phyloP scores from a whole-genome alignment of 768 basidiomycete genomes.

The Trametes cinnabarina region DNA sequence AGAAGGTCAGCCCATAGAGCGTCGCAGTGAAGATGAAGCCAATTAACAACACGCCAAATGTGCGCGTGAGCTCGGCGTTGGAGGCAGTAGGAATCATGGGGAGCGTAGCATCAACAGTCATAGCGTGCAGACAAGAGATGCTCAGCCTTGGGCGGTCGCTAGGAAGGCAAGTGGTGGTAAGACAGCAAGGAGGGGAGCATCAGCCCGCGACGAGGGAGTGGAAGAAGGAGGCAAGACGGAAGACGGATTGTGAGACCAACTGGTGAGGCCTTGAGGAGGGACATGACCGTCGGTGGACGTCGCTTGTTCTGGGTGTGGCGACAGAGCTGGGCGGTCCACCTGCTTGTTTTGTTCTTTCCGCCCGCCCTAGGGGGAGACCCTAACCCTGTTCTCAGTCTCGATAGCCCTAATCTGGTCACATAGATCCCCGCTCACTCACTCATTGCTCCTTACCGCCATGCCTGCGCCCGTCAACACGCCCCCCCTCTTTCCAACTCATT shows the following conservation, averaged over 20 bases:
- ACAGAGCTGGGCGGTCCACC: neutral
- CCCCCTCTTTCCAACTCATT: constrained; percentile 51
- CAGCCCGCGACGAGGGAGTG: neutral
- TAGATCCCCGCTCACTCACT: constrained; percentile 20
- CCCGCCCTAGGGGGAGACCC: neutral
- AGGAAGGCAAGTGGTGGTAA: neutral
- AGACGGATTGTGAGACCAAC: no score
- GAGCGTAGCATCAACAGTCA: neutral
- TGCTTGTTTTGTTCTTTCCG: constrained; percentile 1
- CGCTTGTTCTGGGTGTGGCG: neutral
- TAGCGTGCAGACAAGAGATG: neutral
- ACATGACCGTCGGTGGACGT: neutral
- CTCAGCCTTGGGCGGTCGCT: neutral
- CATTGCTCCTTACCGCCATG: constrained; percentile 19
- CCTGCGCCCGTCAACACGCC: constrained; percentile 29
- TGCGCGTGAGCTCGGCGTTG: constrained; percentile 17
- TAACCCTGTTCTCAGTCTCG: neutral
- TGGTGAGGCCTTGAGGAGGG: neutral
- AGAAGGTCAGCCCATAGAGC: constrained; percentile 28
- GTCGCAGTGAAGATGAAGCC: constrained; percentile 29
- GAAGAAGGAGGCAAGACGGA: neutral
- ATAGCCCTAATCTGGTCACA: neutral
- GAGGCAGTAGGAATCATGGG: neutral
- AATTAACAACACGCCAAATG: constrained; percentile 26
- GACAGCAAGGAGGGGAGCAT: neutral